These are phyloP conservation scores for Firmiana major DNA, from an alignment of 345 rosid species.

Conservation along the genomic window DNA sequence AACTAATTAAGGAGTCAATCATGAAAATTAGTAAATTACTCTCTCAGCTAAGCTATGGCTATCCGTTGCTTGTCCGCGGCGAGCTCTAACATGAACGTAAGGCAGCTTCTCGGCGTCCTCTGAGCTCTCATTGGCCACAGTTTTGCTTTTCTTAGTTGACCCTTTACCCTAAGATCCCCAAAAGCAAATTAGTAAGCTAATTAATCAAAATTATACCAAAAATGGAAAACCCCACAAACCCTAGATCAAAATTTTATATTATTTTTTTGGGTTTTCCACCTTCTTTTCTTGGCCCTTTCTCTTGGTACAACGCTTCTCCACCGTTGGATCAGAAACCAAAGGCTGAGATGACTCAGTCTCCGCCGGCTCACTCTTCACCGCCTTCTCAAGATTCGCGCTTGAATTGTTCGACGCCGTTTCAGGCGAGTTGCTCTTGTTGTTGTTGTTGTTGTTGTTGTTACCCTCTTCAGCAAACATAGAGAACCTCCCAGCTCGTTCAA, in stretches of 20 bases:
- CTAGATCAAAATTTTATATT: neutral
- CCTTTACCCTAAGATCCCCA: constrained; percentile 37
- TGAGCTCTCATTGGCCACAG: constrained; percentile 27
- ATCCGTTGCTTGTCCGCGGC: constrained; percentile 78
- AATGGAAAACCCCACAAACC: constrained; percentile 3
- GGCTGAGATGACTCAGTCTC: constrained; percentile 39
- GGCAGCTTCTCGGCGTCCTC: constrained; percentile 60
- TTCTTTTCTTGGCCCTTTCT: constrained; percentile 57
- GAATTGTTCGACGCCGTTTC: constrained; percentile 35
- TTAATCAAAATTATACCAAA: neutral
- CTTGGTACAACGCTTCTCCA: constrained; percentile 29
- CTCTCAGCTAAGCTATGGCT: constrained; percentile 82
- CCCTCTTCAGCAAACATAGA: constrained; percentile 31
- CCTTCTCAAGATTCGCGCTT: constrained; percentile 32
- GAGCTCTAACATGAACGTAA: constrained; percentile 74
- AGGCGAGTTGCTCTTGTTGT: constrained; percentile 23
- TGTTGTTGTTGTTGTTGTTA: constrained; percentile 22
- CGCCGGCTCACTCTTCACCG: constrained; percentile 37
- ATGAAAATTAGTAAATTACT: constrained; percentile 33
- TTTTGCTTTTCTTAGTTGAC: constrained; percentile 57
- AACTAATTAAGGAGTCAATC: neutral
- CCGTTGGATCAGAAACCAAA: constrained; percentile 29
- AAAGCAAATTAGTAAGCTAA: neutral
- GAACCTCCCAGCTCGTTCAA: constrained; percentile 36
- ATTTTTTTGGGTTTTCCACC: constrained; percentile 29